Base-by-base conservation (phyloP, 2,329 filamentous ascomycete genomes). In the Colletotrichum orchidophilum region DNA sequence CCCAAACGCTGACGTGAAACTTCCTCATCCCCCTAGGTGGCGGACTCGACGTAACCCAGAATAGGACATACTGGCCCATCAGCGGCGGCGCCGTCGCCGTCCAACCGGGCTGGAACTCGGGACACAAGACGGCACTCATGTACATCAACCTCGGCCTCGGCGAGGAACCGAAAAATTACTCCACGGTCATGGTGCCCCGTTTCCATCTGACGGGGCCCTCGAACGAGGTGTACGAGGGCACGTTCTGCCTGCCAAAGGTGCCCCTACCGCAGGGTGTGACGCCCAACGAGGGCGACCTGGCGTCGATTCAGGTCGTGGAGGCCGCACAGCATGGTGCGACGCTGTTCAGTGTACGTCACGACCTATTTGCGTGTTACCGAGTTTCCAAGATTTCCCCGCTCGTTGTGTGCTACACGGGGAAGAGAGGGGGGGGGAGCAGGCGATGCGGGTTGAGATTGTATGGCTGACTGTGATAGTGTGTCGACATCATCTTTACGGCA, bases 141-240 rank as follows among this genome's bases (percentile, higher is more conserved):
- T 94, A 94, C 81, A 84, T 94, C 81, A 94, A 94, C 80, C 83
- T 94, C 66, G 92, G 92, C 58, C 86, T 91, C 67, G 90, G 90
- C 50, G 90, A 85, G 15, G 73, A 80, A 15, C 92, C 92, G 0
- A 80, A 83, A 2, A 94, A 93, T 82, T 92, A 91, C 86, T 93
- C 90, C 71, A 87, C 90, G 75, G 82, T 86, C 6, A 92, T 93
- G 83, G 81, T 91, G 1, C 83, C 87, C 3, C 85, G 90, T 11
- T 92, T 94, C 79, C 86, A 91, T 73, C 87, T 94, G 75, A 83
- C 83, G 9, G 92, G 92, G 0, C 92, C 91, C 0, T 83, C 83
- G 15, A 91, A 90, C 76, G 79, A 86, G 15, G 85, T 89, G 50
- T 94, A 93, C 76, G 87, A 88, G 3, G 91, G 91, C 39, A 87